A percentile compares a stretch with the other conserved stretches of the same genome.
Evolutionary conservation across 164 flowering plant species (phyloP).

Genomic region (Vitis rotundifolia): DNA sequence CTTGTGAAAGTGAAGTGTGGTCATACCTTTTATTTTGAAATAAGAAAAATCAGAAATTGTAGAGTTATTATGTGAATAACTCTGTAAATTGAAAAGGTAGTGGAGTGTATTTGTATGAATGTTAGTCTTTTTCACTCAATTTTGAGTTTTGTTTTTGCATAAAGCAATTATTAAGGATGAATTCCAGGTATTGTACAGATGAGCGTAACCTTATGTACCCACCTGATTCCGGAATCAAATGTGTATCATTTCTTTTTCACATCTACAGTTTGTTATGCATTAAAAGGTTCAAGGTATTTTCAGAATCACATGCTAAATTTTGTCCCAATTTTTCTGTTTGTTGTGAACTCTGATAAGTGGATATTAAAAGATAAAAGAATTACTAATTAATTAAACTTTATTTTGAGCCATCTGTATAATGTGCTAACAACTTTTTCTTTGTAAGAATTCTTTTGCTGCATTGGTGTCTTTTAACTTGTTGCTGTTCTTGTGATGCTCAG

Average conservation of each 20-base stretch:
- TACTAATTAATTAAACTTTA: neutral
- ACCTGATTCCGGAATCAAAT: neutral
- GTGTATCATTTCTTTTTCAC: neutral
- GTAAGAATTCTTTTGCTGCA: neutral
- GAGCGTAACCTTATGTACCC: too few relatives aligned
- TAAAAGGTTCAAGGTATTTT: neutral
- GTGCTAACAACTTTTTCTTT: too few relatives aligned
- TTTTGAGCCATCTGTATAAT: too few relatives aligned
- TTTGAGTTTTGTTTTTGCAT: neutral
- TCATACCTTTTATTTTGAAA: too few relatives aligned
- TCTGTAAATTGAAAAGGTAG: too few relatives aligned
- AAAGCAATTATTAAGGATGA: conserved; percentile 2
- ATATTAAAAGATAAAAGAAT: neutral
- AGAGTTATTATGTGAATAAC: too few relatives aligned
- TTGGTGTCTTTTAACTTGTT: neutral
- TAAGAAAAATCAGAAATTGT: too few relatives aligned
- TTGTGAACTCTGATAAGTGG: neutral
- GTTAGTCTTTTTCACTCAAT: neutral
- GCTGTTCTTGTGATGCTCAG: neutral
- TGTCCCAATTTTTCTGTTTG: too few relatives aligned
- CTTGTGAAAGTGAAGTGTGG: too few relatives aligned
- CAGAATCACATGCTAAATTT: neutral
- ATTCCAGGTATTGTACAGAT: neutral
- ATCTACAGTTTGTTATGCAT: neutral
- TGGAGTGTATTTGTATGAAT: too few relatives aligned